Percentiles rank a stretch among this genome's conserved stretches.
These are phyloP conservation scores for Camillea tinctor DNA, from an alignment of 2,329 filamentous ascomycete genomes.

Conservation along the genomic window DNA sequence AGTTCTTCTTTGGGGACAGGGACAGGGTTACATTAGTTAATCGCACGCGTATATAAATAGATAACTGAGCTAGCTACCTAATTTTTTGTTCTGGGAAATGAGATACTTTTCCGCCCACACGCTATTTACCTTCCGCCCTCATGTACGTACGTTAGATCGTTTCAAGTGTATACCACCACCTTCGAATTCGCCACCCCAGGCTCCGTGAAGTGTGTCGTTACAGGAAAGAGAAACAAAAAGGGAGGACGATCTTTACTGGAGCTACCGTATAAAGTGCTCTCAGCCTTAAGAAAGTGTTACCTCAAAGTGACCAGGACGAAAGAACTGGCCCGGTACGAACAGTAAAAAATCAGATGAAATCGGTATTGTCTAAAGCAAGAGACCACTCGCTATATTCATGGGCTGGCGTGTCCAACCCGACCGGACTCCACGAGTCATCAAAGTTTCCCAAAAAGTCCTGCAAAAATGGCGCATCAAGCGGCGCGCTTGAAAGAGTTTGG, in stretches of 20 bases:
- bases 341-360: background rate
- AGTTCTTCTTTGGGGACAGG: constrained; percentile 22
- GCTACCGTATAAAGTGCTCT: background rate
- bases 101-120: background rate
- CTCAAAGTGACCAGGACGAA: background rate
- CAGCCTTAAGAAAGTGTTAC: background rate
- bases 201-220: no score
- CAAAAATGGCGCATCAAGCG: constrained; percentile 11
- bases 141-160: no score
- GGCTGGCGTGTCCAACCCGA: constrained; percentile 2
- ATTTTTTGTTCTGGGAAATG: background rate
- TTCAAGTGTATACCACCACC: no score
- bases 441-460: constrained; percentile 12
- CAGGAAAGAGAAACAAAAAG: no score
- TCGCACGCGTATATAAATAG: background rate
- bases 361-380: constrained; percentile 9
- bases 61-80: background rate
- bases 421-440: constrained; percentile 9
- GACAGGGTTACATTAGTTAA: constrained; percentile 11
- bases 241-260: background rate
- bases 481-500: constrained; percentile 2
- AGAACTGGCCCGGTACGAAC: background rate
- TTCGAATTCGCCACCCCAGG: no score
- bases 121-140: background rate
- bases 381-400: constrained; percentile 11